Percentiles rank a stretch among this genome's conserved stretches.
phyloP scores from a whole-genome alignment of 1,284 basidiomycete species.

The Tilletia indica region DNA sequence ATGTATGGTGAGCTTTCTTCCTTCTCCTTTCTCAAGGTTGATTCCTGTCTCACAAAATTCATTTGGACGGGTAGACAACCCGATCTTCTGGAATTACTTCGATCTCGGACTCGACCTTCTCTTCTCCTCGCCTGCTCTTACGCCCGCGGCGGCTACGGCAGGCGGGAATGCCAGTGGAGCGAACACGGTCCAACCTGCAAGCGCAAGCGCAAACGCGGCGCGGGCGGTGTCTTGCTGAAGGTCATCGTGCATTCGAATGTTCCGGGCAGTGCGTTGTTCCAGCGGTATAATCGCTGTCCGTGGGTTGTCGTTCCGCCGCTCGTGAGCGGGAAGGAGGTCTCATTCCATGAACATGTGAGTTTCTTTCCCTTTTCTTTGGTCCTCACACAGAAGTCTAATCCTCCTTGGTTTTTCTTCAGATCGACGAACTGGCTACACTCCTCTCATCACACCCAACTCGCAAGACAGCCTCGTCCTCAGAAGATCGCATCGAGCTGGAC shows the following conservation, averaged over 20 bases:
- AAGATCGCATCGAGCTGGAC: neutral
- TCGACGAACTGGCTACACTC: neutral
- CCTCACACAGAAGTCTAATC: no score
- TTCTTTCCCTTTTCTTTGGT: neutral
- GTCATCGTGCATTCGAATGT: constrained; percentile 38
- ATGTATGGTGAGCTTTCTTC: neutral
- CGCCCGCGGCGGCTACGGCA: neutral
- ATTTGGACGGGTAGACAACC: no score
- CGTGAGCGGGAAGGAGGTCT: neutral
- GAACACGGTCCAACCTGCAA: neutral
- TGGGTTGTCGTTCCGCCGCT: constrained; percentile 24
- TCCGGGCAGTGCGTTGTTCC: constrained; percentile 33
- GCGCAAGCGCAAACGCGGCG: constrained; percentile 20
- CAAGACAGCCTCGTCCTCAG: neutral
- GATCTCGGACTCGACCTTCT: constrained; percentile 37
- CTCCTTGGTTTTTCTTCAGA: neutral
- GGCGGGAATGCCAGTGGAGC: neutral
- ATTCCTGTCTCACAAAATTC: no score
- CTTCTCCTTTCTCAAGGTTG: neutral
- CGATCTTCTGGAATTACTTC: constrained; percentile 43
- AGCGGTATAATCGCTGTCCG: constrained; percentile 34
- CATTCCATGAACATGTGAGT: neutral
- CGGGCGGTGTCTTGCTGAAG: constrained; percentile 30
- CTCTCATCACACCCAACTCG: neutral
- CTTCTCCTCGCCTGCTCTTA: constrained; percentile 24